These are phyloP conservation scores for Penicillium robsamsonii DNA, from an alignment of 495 filamentous ascomycete species.

Conservation along the genomic window DNA sequence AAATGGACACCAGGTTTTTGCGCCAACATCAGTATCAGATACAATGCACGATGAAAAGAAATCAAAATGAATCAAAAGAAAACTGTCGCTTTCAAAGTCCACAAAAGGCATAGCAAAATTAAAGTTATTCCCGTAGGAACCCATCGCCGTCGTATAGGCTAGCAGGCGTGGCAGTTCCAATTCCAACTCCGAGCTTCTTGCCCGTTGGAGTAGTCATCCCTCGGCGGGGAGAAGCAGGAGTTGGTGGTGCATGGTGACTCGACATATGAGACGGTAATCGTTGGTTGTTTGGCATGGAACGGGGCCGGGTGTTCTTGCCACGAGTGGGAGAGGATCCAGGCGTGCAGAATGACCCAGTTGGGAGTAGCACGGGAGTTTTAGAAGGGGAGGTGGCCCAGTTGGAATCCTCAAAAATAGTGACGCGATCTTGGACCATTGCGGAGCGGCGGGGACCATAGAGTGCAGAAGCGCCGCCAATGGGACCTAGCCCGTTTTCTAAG, in stretches of 20 bases:
- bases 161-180: slow-evolving; percentile 38
- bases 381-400: slow-evolving; percentile 20
- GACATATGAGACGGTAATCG: slow-evolving; percentile 16
- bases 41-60: slow-evolving; percentile 7
- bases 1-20: slow-evolving; percentile 23
- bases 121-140: slow-evolving; percentile 43
- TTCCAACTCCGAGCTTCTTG: slow-evolving; percentile 35
- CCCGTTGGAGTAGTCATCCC: slow-evolving; percentile 34
- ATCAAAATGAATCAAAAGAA: not conserved
- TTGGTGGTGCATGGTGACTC: slow-evolving; percentile 14
- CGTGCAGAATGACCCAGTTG: slow-evolving; percentile 14
- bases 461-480: slow-evolving; percentile 6
- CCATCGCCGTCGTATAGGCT: slow-evolving; percentile 52
- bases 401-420: slow-evolving; percentile 43
- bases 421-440: slow-evolving; percentile 23
- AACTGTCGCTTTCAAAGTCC: slow-evolving; percentile 6
- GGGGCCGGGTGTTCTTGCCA: slow-evolving; percentile 13
- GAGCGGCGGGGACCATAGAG: not conserved
- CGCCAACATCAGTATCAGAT: slow-evolving; percentile 13
- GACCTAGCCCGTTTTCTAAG: slow-evolving; percentile 11
- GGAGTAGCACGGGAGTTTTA: slow-evolving; percentile 4
- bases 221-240: slow-evolving; percentile 21
- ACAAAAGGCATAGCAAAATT: slow-evolving; percentile 1
- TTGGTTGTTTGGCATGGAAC: slow-evolving; percentile 14
- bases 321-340: slow-evolving; percentile 15